phyloP scores from a whole-genome alignment of 1,139 yeast genomes.

The Yueomyces sp. region DNA sequence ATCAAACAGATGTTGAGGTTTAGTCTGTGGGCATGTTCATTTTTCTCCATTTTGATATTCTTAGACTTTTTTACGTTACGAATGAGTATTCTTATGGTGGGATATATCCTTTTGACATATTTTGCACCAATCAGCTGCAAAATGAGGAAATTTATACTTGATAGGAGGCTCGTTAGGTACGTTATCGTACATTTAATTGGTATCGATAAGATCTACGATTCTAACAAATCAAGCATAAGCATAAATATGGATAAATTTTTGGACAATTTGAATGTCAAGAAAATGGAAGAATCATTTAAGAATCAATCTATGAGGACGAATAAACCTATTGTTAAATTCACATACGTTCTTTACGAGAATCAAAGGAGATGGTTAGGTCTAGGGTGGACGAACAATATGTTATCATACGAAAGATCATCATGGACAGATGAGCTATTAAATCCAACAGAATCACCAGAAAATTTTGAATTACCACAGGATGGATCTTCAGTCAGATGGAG shows the following conservation, averaged over 20 bases:
- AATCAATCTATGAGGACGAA: slow-evolving; percentile 31
- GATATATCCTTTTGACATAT: too few species aligned
- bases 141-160: too few species aligned
- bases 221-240: background rate
- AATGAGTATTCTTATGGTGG: too few species aligned
- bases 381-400: slow-evolving; percentile 90
- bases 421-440: slow-evolving; percentile 96
- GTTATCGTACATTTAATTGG: too few species aligned
- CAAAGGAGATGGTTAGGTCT: slow-evolving; percentile 97
- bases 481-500: slow-evolving; percentile 71
- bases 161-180: too few species aligned
- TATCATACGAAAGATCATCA: slow-evolving; percentile 87
- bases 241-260: background rate
- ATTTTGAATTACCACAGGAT: slow-evolving; percentile 67
- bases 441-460: slow-evolving; percentile 69
- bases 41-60: too few species aligned
- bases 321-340: slow-evolving; percentile 59
- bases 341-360: slow-evolving; percentile 90
- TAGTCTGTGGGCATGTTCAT: too few species aligned
- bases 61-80: too few species aligned
- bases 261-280: background rate
- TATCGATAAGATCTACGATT: background rate
- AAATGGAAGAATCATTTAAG: background rate
- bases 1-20: too few species aligned
- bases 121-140: too few species aligned